Conservation (phyloP, 495 filamentous ascomycete species). For the Xylaria telfairii region DNA sequence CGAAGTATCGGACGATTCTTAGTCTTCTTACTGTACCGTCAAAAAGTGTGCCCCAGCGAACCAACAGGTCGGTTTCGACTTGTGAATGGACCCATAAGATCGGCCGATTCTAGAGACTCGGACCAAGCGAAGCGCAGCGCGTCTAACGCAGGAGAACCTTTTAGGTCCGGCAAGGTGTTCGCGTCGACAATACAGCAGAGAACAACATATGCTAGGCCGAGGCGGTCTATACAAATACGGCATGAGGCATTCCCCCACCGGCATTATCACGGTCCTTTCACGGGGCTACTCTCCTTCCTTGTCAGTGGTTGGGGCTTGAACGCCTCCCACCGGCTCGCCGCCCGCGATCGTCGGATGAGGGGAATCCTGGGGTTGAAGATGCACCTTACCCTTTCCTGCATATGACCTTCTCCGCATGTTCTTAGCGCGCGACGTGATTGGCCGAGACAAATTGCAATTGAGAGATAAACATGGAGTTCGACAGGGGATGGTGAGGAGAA, state of each 20-base stretch:
- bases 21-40: too few relatives aligned
- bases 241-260: not conserved
- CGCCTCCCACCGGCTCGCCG: not conserved
- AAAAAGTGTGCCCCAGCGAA: not conserved
- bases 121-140: not conserved
- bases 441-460: not conserved
- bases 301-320: not conserved
- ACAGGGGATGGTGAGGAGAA: conserved; percentile 15
- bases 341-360: conserved; percentile 20
- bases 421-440: conserved; percentile 13
- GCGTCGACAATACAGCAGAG: too few relatives aligned
- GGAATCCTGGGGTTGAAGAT: conserved; percentile 15
- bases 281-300: conserved; percentile 14
- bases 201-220: not conserved
- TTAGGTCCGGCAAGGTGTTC: not conserved
- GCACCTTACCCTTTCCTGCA: not conserved
- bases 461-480: not conserved
- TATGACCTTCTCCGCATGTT: conserved; percentile 2
- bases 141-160: not conserved
- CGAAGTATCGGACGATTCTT: too few relatives aligned
- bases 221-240: not conserved
- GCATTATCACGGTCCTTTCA: conserved; percentile 21
- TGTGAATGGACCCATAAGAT: not conserved
- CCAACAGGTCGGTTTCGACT: not conserved
- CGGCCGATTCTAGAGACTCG: not conserved